These are phyloP conservation scores for Quercus berberidifolia DNA, from an alignment of 306 rosid genomes.

Conservation along the genomic window DNA sequence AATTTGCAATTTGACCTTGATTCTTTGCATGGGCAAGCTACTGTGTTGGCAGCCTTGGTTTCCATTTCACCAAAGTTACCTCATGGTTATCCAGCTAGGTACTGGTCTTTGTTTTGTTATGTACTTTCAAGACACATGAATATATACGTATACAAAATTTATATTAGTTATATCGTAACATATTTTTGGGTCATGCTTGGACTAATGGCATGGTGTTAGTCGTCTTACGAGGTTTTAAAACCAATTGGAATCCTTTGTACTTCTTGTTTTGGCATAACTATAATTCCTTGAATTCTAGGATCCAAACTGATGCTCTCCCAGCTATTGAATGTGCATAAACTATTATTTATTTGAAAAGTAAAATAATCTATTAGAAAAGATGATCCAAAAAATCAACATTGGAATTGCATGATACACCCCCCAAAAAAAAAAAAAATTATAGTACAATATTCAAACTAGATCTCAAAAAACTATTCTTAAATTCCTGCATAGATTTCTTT, in stretches of 20 bases:
- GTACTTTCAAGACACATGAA: background rate
- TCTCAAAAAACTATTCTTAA: too few relatives aligned
- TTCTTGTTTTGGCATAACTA: background rate
- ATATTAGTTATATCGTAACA: too few relatives aligned
- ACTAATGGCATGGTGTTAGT: too few relatives aligned
- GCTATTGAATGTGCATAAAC: background rate
- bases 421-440: too few relatives aligned
- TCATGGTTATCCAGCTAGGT: conserved; percentile 97
- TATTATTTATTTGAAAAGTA: too few relatives aligned
- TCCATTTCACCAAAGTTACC: conserved; percentile 86
- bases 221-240: background rate
- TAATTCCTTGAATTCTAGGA: background rate
- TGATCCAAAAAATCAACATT: too few relatives aligned
- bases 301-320: background rate
- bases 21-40: conserved; percentile 91
- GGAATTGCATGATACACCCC: too few relatives aligned
- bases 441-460: too few relatives aligned
- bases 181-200: background rate
- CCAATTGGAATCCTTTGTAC: too few relatives aligned
- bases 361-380: too few relatives aligned
- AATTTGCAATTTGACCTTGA: conserved; percentile 76
- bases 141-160: too few relatives aligned
- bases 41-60: conserved; percentile 88
- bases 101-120: conserved; percentile 11
- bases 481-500: too few relatives aligned